Base-by-base conservation (phyloP, 129 eudicot genomes). In the Glebionis coronaria region DNA sequence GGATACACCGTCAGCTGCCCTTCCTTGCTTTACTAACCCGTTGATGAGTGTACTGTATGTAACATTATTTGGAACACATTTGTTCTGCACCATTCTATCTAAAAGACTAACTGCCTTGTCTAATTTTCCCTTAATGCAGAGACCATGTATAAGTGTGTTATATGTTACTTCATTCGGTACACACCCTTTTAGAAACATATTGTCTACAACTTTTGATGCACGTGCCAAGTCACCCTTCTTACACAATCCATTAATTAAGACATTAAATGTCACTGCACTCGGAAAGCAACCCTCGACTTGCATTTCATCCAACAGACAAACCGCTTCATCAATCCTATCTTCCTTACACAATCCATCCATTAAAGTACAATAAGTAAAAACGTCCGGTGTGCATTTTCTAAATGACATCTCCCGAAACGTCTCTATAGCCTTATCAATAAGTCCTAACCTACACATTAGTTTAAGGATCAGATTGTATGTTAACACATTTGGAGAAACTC, bases 291-390 rank as follows among this genome's bases (percentile, higher is more conserved):
- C 98, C 61, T 88, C 95, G 58, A 93, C 78, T 57, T 86, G 97
- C 97, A 93, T 93, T 80, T 93, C 98, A 79, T 93, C 98, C 76
- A 93, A 79, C 69, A 93, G 78, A 20, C 85, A 79, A 54, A 93
- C 86, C 0, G 97, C 98, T 69, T 93, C 97, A 56, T 93, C 88
- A 56, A 89, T 81, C 60, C 98, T 78, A 25, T 70, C 76, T 55
- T 84, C 80, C 73, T 93, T 93, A 58, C 98, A 93, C 75, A 93
- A 80, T 42, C 98, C 98, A 70, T 93, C 97, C 98, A 93, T 93
- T 79, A 93, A 53, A 13, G 97, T 93, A 67, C 87, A 82, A 50
- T 88, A 93, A 21, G 98, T 93, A 66, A 78, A 93, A 18, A 73
- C 88, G 66, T 93, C 98, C 0, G 98, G 97, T 20, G 58, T 69